Percentiles rank a stretch among this genome's conserved stretches.
Evolutionary conservation across 768 basidiomycete species (phyloP).

Genomic region (Pisolithus sp.): DNA sequence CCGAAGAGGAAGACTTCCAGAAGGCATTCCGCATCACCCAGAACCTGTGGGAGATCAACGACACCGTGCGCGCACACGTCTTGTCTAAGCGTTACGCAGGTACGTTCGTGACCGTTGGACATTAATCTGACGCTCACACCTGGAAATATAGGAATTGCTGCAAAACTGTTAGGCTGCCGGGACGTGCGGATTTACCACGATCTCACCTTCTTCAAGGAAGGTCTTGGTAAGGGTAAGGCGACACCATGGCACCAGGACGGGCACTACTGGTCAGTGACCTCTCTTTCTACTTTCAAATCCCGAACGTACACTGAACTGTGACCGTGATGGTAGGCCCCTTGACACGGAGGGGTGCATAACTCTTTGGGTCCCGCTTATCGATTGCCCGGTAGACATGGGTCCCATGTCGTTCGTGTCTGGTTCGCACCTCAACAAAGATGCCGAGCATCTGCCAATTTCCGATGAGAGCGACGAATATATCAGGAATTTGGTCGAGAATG

Average conservation of each 20-base stretch:
- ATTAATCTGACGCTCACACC: background rate
- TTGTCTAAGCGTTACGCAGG: slow-evolving; percentile 3
- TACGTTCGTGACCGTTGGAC: background rate
- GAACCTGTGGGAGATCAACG: slow-evolving; percentile 3
- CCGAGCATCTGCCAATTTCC: slow-evolving; percentile 3
- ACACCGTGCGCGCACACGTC: slow-evolving; percentile 2
- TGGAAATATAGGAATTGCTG: background rate
- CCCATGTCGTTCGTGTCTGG: slow-evolving; percentile 5
- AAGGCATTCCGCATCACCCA: slow-evolving; percentile 4
- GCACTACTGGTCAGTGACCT: background rate
- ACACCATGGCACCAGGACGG: slow-evolving; percentile 2
- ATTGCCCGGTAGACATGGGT: slow-evolving; percentile 5
- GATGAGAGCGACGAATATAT: slow-evolving; percentile 1
- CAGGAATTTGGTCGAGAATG: slow-evolving; percentile 1
- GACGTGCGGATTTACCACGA: slow-evolving; percentile 5
- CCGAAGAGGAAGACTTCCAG: slow-evolving; percentile 2
- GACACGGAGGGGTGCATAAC: slow-evolving; percentile 4
- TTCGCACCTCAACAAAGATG: background rate
- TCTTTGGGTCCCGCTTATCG: slow-evolving; percentile 3
- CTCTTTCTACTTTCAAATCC: too few species aligned
- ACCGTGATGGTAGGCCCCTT: background rate
- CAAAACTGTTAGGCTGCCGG: slow-evolving; percentile 4
- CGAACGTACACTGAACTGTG: background rate
- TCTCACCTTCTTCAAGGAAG: slow-evolving; percentile 5
- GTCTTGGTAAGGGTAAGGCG: background rate